Evolutionary conservation across 768 basidiomycete species (phyloP), one percentile per base, ranked within the genome.

Genomic region (Amanita fuliginea): DNA sequence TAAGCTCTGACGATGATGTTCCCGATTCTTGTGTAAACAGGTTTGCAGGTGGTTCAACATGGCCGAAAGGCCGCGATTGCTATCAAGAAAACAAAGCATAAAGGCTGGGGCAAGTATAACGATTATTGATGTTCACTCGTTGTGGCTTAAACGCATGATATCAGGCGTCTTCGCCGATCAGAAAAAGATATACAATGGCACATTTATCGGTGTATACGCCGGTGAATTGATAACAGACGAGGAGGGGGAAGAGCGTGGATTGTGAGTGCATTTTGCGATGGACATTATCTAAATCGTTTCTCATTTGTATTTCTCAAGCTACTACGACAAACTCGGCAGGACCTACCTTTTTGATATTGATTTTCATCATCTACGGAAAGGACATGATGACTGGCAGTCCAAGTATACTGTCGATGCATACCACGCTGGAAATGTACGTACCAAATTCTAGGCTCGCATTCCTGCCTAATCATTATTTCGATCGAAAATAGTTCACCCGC

Each of bases 341-440:
- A 93, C 83, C 1, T 92, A 92, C 55, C 71, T 95, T 8, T 88
- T 93, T 56, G 80, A 91, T 55, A 56, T 90, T 26, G 92, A 95
- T 57, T 88, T 83, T 56, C 81, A 77, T 55, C 73, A 88, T 57
- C 65, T 92, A 33, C 71, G 67, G 36, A 22, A 65, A 24, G 62
- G 56, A 42, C 51, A 63, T 28, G 57, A 60, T 6, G 62, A 71
- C 8, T 71, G 71, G 63, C 55, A 64, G 6, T 56, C 58, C 14
- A 64, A 75, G 35, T 88, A 80, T 54, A 70, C 72, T 11, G 81
- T 94, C 2, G 92, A 95, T 65, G 92, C 92, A 3, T 95, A 84
- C 61, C 90, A 94, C 63, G 81, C 77, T 16, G 86, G 86, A 9
- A 90, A 90, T 63, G 86, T 90, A 61, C 61, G 83, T 72, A 30